Conservation (phyloP, 2,329 filamentous ascomycete species). For the Malbranchea zuffiana region DNA sequence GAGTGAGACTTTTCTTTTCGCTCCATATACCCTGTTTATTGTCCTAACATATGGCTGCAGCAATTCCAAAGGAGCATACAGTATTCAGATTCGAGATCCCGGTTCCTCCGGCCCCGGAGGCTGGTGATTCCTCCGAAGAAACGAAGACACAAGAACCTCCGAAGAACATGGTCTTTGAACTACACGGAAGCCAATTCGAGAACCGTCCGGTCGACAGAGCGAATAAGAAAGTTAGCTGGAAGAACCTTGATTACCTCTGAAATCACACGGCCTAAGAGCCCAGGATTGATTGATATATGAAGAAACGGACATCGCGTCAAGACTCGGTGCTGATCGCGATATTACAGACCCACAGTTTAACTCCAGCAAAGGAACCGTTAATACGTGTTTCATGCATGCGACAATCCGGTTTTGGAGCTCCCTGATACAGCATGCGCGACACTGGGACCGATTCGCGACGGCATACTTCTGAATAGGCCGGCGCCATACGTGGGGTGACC, state of each 20-base stretch:
- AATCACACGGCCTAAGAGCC: no score
- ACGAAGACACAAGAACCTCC: conserved; percentile 14
- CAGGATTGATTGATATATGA: no score
- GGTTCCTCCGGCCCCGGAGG: conserved; percentile 19
- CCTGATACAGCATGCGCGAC: no score
- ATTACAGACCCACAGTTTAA: no score
- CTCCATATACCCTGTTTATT: background rate
- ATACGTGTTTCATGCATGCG: no score
- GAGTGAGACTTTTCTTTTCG: conserved; percentile 32
- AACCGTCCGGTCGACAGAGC: conserved; percentile 71
- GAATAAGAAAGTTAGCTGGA: conserved; percentile 82
- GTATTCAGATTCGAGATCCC: conserved; percentile 69
- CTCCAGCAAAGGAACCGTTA: no score
- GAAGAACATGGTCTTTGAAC: conserved; percentile 60
- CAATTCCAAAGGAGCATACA: conserved; percentile 81
- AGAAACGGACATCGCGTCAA: no score
- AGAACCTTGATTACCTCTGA: conserved; percentile 66
- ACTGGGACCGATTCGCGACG: no score
- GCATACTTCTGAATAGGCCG: no score
- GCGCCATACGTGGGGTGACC: no score
- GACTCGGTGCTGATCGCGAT: no score
- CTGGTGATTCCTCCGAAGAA: conserved; percentile 16
- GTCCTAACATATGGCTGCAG: conserved; percentile 23
- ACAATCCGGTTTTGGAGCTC: no score
- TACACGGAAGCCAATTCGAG: conserved; percentile 80